Base-by-base conservation (phyloP, 768 basidiomycete species). In the Trametes villosa region DNA sequence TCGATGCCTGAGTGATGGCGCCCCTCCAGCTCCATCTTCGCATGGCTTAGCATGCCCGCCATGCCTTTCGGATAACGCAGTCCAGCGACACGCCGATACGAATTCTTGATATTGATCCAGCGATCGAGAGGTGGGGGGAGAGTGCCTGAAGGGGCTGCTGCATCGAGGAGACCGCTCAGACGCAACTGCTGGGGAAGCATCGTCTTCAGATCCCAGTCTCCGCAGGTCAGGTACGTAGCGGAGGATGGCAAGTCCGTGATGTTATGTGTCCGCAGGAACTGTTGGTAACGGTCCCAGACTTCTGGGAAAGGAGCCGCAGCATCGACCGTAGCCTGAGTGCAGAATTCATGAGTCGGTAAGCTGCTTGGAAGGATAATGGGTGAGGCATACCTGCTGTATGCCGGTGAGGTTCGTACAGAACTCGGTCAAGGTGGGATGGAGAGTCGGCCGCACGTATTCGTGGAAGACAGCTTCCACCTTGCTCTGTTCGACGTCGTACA, bases 1-100 rank as follows among this genome's bases (percentile, higher is more conserved):
- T 73, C 72, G 33, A 73, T 73, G 3, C 72, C 72, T 26, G 70
- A 71, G 31, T 73, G 72, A 34, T 73, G 69, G 40, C 70, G 67
- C 15, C 70, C 70, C 59, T 67, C 71, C 30, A 72, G 55, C 30
- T 63, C 52, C 50, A 73, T 59, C 27, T 59, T 48, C 58, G 69
- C 63, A 44, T 60, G 47, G 12, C 49, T 51, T 22, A 71, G 66
- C 72, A 73, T 73, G 22, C 52, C 59, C 12, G 54, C 47, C 72
- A 73, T 71, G 22, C 64, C 69, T 34, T 58, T 62, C 30, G 67
- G 41, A 36, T 62, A 46, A 13, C 62, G 60, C 18, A 59, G 50
- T 3, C 57, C 49, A 27, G 67, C 57, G n/a, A 66, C 57, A 24
- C 53, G 49, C 31, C 55, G 56, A 59, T 65, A 73, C 13, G 67